These are phyloP conservation scores for Juglanconis oblonga DNA, from an alignment of 2,329 filamentous ascomycete genomes.

Conservation along the genomic window DNA sequence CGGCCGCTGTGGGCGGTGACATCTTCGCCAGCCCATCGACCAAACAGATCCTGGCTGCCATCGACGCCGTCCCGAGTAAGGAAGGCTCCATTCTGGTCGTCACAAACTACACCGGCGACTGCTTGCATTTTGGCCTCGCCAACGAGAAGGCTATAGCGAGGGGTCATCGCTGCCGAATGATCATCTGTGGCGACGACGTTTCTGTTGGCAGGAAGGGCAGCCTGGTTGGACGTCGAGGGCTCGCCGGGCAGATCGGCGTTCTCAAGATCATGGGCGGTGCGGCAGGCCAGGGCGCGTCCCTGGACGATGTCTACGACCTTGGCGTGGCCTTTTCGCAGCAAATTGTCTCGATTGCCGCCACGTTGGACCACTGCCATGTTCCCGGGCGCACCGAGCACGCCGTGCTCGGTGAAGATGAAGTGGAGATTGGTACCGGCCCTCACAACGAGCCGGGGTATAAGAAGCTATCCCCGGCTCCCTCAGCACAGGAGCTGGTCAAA, in stretches of 20 bases:
- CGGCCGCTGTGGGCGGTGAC: constrained; percentile 58
- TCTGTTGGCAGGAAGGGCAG: constrained; percentile 57
- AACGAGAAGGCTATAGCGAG: constrained; percentile 55
- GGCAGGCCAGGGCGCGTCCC: constrained; percentile 41
- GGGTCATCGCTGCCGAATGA: constrained; percentile 53
- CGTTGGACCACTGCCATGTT: constrained; percentile 60
- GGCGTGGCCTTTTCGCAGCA: constrained; percentile 48
- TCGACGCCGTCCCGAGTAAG: constrained; percentile 52
- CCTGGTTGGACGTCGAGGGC: constrained; percentile 58
- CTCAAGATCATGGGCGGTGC: constrained; percentile 56
- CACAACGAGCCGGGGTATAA: constrained; percentile 64
- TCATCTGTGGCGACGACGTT: constrained; percentile 64
- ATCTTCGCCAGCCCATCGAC: constrained; percentile 64
- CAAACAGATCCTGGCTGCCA: constrained; percentile 58
- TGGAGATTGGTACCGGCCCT: constrained; percentile 65
- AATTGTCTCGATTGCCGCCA: constrained; percentile 56
- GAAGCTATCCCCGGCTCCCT: constrained; percentile 51
- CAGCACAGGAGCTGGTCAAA: constrained; percentile 47
- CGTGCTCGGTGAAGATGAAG: constrained; percentile 46
- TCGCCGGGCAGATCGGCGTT: constrained; percentile 60
- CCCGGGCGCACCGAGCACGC: constrained; percentile 49
- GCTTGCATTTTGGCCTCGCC: constrained; percentile 59
- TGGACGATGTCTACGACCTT: constrained; percentile 49
- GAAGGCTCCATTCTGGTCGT: constrained; percentile 58
- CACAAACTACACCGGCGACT: constrained; percentile 65